A percentile compares a stretch with the other conserved stretches of the same genome.
Evolutionary conservation across 2,329 filamentous ascomycete genomes (phyloP).

Genomic region (Karstenula rhodostoma): DNA sequence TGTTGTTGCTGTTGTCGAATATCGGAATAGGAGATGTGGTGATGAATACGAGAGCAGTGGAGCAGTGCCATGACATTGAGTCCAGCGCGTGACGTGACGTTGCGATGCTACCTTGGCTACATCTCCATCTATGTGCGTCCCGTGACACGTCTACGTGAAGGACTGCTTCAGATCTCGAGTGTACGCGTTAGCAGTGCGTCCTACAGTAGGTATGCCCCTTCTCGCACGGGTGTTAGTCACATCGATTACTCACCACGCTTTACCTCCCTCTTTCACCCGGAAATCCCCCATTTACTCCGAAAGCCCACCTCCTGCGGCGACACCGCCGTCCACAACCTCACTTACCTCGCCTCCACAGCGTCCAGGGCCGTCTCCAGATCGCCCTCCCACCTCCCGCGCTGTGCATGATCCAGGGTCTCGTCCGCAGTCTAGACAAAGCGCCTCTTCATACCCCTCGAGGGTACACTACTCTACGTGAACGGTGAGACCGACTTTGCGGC

Average conservation of each 20-base stretch:
- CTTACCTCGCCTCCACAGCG: not conserved
- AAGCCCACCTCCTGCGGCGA: not conserved
- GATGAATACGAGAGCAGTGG: not conserved
- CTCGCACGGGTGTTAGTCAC: not conserved
- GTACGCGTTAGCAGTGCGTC: not conserved
- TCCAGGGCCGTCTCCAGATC: not conserved
- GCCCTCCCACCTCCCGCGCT: not conserved
- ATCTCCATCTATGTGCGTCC: not conserved
- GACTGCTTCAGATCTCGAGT: not conserved
- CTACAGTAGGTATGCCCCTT: not conserved
- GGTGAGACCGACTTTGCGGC: not conserved
- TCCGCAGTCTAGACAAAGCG: no score
- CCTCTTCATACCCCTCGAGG: no score
- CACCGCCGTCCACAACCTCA: not conserved
- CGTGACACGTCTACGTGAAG: not conserved
- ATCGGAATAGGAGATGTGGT: no score
- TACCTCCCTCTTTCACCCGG: not conserved
- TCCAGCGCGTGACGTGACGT: not conserved
- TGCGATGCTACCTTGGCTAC: constrained; percentile 1
- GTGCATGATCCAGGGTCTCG: constrained; percentile 1
- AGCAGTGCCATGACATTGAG: not conserved
- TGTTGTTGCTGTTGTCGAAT: no score
- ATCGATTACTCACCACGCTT: not conserved
- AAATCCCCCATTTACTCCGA: not conserved
- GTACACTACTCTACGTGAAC: not conserved